Percentiles rank a stretch among this genome's conserved stretches.
These are phyloP conservation scores for Parietaria judaica DNA, from an alignment of 306 rosid genomes.

Conservation along the genomic window DNA sequence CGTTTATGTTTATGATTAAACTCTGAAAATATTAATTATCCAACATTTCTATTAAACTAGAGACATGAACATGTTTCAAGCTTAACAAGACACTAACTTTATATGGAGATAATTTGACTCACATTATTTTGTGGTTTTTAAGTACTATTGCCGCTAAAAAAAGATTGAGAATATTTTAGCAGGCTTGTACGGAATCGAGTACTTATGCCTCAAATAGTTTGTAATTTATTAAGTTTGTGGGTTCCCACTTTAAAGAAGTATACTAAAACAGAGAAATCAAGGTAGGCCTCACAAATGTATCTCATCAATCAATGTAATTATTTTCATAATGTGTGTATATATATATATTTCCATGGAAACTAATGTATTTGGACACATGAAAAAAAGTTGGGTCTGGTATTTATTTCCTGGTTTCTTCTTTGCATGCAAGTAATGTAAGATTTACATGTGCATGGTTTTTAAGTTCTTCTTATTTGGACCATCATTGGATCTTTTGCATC, in stretches of 20 bases:
- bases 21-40: too few relatives aligned
- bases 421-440: slow-evolving; percentile 1
- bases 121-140: too few relatives aligned
- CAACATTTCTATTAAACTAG: too few relatives aligned
- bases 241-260: not conserved
- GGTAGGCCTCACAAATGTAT: slow-evolving; percentile 1
- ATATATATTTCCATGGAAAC: not conserved
- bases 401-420: slow-evolving; percentile 3
- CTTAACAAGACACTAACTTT: too few relatives aligned
- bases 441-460: slow-evolving; percentile 12
- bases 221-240: too few relatives aligned
- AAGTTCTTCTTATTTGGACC: slow-evolving; percentile 10
- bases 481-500: slow-evolving; percentile 14
- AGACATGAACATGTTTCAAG: too few relatives aligned
- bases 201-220: too few relatives aligned
- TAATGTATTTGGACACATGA: slow-evolving; percentile 2
- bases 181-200: too few relatives aligned
- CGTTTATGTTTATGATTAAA: too few relatives aligned
- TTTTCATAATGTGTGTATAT: slow-evolving; percentile 3
- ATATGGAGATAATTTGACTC: too few relatives aligned
- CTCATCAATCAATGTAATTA: slow-evolving; percentile 17
- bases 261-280: not conserved
- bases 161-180: too few relatives aligned
- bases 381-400: slow-evolving; percentile 3
- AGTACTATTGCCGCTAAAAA: too few relatives aligned